A percentile compares a stretch with the other conserved stretches of the same genome.
Conservation (phyloP, 768 basidiomycete genomes). For the Sistotremastrum niveocremeum region DNA sequence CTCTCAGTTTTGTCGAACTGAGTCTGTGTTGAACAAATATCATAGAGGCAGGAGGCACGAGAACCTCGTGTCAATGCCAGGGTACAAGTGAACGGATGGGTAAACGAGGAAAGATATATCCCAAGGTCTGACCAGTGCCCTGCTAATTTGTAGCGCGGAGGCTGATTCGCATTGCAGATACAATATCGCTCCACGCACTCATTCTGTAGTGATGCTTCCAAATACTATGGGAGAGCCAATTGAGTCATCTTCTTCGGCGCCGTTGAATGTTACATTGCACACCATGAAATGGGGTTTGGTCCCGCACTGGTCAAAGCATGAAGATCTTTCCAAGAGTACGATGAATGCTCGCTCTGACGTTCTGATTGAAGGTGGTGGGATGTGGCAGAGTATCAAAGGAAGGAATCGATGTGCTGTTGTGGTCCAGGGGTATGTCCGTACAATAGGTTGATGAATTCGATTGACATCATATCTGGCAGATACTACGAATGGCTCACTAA, state of each 20-base stretch:
- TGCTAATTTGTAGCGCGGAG: slow-evolving; percentile 15
- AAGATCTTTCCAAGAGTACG: slow-evolving; percentile 61
- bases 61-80: slow-evolving; percentile 5
- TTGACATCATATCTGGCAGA: slow-evolving; percentile 22
- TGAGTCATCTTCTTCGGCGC: slow-evolving; percentile 3
- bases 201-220: slow-evolving; percentile 31
- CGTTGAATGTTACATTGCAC: slow-evolving; percentile 40
- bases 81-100: slow-evolving; percentile 42
- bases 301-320: slow-evolving; percentile 70
- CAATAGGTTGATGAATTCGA: not conserved
- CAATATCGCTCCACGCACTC: slow-evolving; percentile 73
- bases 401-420: slow-evolving; percentile 77
- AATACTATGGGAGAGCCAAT: slow-evolving; percentile 5
- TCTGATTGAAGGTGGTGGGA: slow-evolving; percentile 56
- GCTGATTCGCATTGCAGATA: slow-evolving; percentile 28
- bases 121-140: slow-evolving; percentile 15
- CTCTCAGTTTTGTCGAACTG: not conserved
- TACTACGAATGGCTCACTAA: slow-evolving; percentile 95
- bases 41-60: slow-evolving; percentile 15
- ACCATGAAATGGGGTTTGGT: slow-evolving; percentile 89
- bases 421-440: slow-evolving; percentile 48
- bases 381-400: slow-evolving; percentile 79
- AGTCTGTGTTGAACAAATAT: no score
- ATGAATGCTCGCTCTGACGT: slow-evolving; percentile 87
- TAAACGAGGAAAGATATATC: slow-evolving; percentile 42